Evolutionary conservation across 352 stramenopile genomes (phyloP), one percentile per base, ranked within the genome.

Genomic region (Thalassiosira delicatula): DNA sequence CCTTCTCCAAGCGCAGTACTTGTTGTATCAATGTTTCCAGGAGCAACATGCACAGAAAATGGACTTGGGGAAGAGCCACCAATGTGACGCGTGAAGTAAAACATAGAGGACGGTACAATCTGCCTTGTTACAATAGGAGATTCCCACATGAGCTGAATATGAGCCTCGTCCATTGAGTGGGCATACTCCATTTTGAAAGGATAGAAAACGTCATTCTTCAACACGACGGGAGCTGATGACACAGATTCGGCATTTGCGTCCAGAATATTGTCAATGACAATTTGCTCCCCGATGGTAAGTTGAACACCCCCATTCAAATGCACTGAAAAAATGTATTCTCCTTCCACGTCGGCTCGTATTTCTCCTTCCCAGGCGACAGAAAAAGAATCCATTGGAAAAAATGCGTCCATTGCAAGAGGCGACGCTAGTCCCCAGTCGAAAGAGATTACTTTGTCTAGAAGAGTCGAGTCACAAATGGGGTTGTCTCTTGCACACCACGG

Each of bases 351-450:
- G 7, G 75, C 70, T 27, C 85, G 60, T 12, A 96, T 30, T 57
- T 91, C 87, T 57, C 93, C 93, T 30, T 88, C 78, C 91, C 91
- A 95, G 27, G 70, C 44, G 19, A 93, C 69, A 44, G 88, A 93
- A 83, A 94, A 96, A 40, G 85, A 95, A 82, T 96, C 92, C 49
- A 89, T 88, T 5, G 93, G 92, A 76, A 95, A 95, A 25, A 37
- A 70, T 7, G 70, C 40, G 12, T 75, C 70, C 14, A 49, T 46
- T 1, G 63, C 11, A 30, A 96, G 70, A 17, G 93, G 91, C n/a
- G 90, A 84, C 17, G 80, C 54, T 25, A 77, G 77, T 29, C 87
- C 89, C 96, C 96, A 99, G 49, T 94, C 77, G 79, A 98, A 98
- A 17, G 93, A 87, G 11, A 99, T 76, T 5, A 59, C 62, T 0